These are phyloP conservation scores for Emiliania huxleyi DNA, from an alignment of 78 protist genomes.

Conservation along the genomic window DNA sequence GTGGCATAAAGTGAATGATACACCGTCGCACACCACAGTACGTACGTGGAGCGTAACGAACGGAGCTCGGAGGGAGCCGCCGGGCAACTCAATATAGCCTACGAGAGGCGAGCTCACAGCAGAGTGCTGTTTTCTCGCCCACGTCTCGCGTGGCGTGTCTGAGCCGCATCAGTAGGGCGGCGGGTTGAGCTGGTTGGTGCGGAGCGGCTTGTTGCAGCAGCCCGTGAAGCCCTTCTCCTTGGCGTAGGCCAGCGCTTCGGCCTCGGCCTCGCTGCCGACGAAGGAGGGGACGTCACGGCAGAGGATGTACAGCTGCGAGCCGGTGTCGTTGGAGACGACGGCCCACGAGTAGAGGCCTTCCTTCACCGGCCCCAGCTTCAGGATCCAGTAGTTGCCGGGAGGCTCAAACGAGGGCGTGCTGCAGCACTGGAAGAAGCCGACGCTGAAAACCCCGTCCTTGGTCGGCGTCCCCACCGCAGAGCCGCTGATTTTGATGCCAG, in stretches of 20 bases:
- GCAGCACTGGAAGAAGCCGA: background rate
- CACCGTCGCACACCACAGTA: too few species aligned
- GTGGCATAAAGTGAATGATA: too few species aligned
- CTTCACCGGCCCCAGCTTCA: background rate
- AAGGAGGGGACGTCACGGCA: background rate
- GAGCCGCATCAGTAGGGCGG: too few species aligned
- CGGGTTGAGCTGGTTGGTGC: background rate
- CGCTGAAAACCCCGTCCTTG: background rate
- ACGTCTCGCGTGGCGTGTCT: too few species aligned
- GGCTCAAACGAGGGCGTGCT: background rate
- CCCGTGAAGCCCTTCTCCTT: background rate
- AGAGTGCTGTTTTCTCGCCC: too few species aligned
- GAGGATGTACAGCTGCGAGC: background rate
- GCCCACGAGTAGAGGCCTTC: background rate
- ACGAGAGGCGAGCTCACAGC: too few species aligned
- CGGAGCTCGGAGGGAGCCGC: too few species aligned
- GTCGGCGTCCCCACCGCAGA: background rate
- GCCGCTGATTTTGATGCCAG: background rate
- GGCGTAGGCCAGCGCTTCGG: background rate
- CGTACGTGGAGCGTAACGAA: too few species aligned
- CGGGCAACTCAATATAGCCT: too few species aligned
- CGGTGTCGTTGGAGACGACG: background rate
- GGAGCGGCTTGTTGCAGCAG: background rate
- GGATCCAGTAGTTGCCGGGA: background rate
- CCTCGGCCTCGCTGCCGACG: background rate